Base-by-base conservation (phyloP, 208 protist genomes). In the Trypanosoma scelopori region DNA sequence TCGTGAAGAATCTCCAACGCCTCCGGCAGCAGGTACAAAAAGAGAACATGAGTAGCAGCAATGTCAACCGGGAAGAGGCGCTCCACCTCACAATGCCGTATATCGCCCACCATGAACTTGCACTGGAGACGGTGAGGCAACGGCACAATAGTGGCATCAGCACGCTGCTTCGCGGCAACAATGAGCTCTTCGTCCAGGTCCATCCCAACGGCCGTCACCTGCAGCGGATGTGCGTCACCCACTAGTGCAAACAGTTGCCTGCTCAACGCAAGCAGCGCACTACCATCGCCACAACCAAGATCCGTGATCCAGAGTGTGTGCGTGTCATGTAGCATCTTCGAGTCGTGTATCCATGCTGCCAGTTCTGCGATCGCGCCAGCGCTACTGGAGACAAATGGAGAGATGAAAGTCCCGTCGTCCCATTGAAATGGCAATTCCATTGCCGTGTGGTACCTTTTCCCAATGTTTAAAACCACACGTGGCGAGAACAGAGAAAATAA, bases 351-450 rank as follows among this genome's bases (percentile, higher is more conserved):
- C 71, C 74, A 88, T n/a, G 47, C 43, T 6, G 77, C 78, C 15
- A 93, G 69, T 9, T 30, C 63, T 30, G 39, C 61, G 57, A 78
- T 56, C 37, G 81, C 62, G 20, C 58, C 74, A 16, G 68, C 55
- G 28, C 71, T 81, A 32, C 74, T 77, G 5, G 65, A 53, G 22
- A 90, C 83, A 67, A 90, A 93, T 0, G 87, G 87, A 13, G 87
- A 90, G 52, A 93, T 81, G 52, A 81, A 90, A 28, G 50, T 64
- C 35, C 84, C 84, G 58, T 93, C 87, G 57, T 90, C 87, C 84
- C 87, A 93, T 60, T 89, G 79, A 70, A 93, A 93, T 0, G 87
- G 83, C 3, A 93, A 73, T 32, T 88, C 83, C 56, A 79, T 53
- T 53, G 18, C 42, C 59, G 23, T 15, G 3, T 22, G 41, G 55